These are phyloP conservation scores for Pleoardoris graminearum DNA, from an alignment of 2,329 filamentous ascomycete species.

Conservation along the genomic window DNA sequence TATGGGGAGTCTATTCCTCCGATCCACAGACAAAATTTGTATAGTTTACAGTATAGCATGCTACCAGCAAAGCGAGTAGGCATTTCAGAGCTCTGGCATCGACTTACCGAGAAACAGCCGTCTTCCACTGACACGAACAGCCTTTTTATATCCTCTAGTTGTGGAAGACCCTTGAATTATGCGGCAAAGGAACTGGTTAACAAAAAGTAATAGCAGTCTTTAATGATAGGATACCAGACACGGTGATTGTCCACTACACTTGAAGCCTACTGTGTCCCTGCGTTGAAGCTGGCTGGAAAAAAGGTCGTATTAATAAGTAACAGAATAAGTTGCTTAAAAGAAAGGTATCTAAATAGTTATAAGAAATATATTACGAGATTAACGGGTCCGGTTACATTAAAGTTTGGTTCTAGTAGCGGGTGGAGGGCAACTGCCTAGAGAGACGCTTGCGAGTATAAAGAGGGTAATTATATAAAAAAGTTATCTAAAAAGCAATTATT, in stretches of 20 bases:
- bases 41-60: slow-evolving; percentile 98
- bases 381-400: too few relatives aligned
- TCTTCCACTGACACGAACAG: not conserved
- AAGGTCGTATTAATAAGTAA: too few relatives aligned
- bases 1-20: slow-evolving; percentile 93
- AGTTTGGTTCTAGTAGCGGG: too few relatives aligned
- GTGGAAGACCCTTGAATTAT: slow-evolving; percentile 5
- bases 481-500: too few relatives aligned
- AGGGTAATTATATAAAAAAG: too few relatives aligned
- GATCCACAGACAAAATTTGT: slow-evolving; percentile 90
- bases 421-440: too few relatives aligned
- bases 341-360: too few relatives aligned
- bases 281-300: too few relatives aligned
- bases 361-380: too few relatives aligned
- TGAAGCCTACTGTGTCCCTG: not conserved
- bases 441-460: too few relatives aligned
- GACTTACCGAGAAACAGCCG: slow-evolving; percentile 49
- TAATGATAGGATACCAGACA: not conserved
- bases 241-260: not conserved
- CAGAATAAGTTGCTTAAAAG: too few relatives aligned
- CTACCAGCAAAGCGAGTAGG: slow-evolving; percentile 79
- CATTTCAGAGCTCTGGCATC: slow-evolving; percentile 83
- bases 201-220: not conserved
- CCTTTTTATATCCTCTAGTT: not conserved
- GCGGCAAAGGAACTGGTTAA: not conserved